These are phyloP conservation scores for Linanthus parryae DNA, from an alignment of 148 eudicot species.

Conservation along the genomic window DNA sequence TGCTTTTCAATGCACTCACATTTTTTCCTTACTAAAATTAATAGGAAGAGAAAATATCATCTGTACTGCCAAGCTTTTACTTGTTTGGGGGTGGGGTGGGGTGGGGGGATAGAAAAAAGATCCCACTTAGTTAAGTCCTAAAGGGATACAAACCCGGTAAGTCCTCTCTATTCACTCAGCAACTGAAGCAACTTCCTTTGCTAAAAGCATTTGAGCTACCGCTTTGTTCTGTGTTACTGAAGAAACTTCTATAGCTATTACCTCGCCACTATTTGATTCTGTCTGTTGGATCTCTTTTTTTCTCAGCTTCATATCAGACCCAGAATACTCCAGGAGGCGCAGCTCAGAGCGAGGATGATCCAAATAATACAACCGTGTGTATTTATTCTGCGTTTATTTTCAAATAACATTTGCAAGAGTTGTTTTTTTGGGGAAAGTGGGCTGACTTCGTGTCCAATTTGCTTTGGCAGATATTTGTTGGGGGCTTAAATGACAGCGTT, in stretches of 20 bases:
- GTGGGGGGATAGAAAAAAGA: no score
- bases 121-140: no score
- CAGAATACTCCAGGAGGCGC: slow-evolving; percentile 62
- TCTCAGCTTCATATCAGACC: slow-evolving; percentile 76
- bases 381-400: slow-evolving; percentile 3
- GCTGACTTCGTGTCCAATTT: slow-evolving; percentile 7
- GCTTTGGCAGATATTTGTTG: slow-evolving; percentile 75
- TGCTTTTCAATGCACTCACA: no score
- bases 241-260: not conserved
- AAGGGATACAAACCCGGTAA: no score
- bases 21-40: no score
- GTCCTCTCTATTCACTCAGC: no score
- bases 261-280: slow-evolving; percentile 5
- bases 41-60: no score
- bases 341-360: slow-evolving; percentile 79
- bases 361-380: slow-evolving; percentile 92
- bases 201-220: no score
- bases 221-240: no score
- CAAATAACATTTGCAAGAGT: slow-evolving; percentile 2
- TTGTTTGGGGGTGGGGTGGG: no score
- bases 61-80: no score
- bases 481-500: slow-evolving; percentile 74
- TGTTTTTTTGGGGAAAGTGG: not conserved
- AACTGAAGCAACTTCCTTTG: no score
- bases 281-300: slow-evolving; percentile 3